phyloP scores from a whole-genome alignment of 2,329 filamentous ascomycete species.

The Aspergillus brasiliensis region DNA sequence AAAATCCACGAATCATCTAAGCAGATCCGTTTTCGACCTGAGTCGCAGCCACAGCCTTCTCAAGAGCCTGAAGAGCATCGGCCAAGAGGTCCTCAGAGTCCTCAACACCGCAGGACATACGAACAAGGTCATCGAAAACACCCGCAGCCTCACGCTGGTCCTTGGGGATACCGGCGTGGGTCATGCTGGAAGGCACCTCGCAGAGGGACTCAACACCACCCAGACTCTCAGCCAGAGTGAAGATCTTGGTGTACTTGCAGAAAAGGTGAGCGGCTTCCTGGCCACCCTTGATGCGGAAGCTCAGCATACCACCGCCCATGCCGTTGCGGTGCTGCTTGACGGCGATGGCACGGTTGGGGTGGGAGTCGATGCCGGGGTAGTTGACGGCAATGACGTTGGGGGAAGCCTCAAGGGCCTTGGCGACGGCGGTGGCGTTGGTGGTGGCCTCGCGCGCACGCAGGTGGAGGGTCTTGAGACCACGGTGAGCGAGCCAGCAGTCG shows the following conservation, averaged over 20 bases:
- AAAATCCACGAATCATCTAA: slow-evolving; percentile 5
- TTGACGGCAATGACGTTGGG: slow-evolving; percentile 86
- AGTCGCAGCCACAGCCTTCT: slow-evolving; percentile 65
- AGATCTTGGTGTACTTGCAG: slow-evolving; percentile 85
- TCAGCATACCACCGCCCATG: slow-evolving; percentile 96
- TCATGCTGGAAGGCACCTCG: slow-evolving; percentile 95
- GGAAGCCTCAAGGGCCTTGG: slow-evolving; percentile 74
- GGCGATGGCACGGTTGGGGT: slow-evolving; percentile 83
- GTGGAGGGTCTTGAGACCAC: slow-evolving; percentile 94
- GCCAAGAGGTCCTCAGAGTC: slow-evolving; percentile 80
- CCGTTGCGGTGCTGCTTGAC: slow-evolving; percentile 89
- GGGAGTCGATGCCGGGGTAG: slow-evolving; percentile 87
- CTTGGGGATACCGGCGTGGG: slow-evolving; percentile 89
- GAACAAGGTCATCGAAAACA: slow-evolving; percentile 91
- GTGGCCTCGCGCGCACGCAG: slow-evolving; percentile 84
- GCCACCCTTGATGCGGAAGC: slow-evolving; percentile 89
- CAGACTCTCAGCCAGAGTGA: slow-evolving; percentile 88
- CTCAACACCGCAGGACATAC: slow-evolving; percentile 92
- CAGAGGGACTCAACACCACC: slow-evolving; percentile 90
- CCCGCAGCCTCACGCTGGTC: slow-evolving; percentile 89
- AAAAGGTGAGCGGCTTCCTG: slow-evolving; percentile 84
- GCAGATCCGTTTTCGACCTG: slow-evolving; percentile 47
- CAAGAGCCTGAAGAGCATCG: slow-evolving; percentile 81
- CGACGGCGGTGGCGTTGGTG: slow-evolving; percentile 77
- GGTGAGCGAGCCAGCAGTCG: slow-evolving; percentile 97